Evolutionary conservation across 306 rosid species (phyloP).

Genomic region (Dicorynia guianensis): DNA sequence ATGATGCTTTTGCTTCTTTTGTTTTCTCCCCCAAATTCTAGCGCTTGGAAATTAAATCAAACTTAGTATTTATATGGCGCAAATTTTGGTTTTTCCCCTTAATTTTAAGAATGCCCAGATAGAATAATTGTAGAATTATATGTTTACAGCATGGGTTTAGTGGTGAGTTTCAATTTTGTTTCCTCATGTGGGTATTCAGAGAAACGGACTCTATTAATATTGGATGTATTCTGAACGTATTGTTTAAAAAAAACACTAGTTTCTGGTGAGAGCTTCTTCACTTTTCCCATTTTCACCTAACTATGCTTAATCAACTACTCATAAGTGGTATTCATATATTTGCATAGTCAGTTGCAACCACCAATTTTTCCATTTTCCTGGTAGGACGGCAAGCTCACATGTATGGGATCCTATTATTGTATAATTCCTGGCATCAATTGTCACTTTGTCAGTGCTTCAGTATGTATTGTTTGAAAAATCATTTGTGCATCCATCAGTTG

Average conservation of each 20-base stretch:
- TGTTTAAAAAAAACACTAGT: background rate
- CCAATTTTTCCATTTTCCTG: background rate
- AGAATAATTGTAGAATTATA: background rate
- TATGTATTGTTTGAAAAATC: background rate
- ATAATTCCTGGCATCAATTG: background rate
- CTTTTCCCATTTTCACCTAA: background rate
- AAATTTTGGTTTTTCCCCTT: constrained; percentile 6
- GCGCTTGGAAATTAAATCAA: constrained; percentile 4
- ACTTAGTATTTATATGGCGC: background rate
- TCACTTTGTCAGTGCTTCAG: background rate
- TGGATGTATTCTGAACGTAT: background rate
- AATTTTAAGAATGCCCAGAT: background rate
- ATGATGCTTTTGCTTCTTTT: background rate
- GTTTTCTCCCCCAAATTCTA: background rate
- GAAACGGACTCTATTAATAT: background rate
- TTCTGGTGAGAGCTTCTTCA: background rate
- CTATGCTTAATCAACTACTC: background rate
- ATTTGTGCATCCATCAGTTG: background rate
- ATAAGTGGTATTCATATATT: background rate
- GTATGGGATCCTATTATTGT: background rate
- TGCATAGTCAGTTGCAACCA: background rate
- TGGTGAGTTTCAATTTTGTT: background rate
- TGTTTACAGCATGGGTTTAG: background rate
- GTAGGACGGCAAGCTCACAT: background rate
- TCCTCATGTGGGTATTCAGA: background rate